phyloP scores from a whole-genome alignment of 768 basidiomycete species.

The Antrodiella citrinella region DNA sequence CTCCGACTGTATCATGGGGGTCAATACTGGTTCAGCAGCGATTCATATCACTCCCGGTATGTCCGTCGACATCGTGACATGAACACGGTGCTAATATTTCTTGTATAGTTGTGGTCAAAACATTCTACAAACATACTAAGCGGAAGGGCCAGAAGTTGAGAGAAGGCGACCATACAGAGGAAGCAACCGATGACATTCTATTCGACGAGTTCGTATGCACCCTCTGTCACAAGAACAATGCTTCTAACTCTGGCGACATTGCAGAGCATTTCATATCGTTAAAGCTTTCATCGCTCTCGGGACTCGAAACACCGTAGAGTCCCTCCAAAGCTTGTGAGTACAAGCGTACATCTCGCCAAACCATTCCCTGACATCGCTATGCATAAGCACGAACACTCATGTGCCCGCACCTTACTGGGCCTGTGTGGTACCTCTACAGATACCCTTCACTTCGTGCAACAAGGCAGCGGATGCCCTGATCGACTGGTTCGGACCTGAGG shows the following conservation, averaged over 20 bases:
- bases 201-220: slow-evolving; percentile 51
- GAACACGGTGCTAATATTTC: background rate
- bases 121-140: slow-evolving; percentile 40
- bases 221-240: background rate
- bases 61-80: slow-evolving; percentile 2
- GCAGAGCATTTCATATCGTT: slow-evolving; percentile 62
- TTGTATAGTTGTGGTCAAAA: slow-evolving; percentile 44
- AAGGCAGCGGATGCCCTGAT: slow-evolving; percentile 60
- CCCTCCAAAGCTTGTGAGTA: slow-evolving; percentile 56
- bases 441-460: slow-evolving; percentile 52
- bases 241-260: background rate
- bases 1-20: slow-evolving; percentile 31
- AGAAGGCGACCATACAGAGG: slow-evolving; percentile 25
- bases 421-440: slow-evolving; percentile 45
- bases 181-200: slow-evolving; percentile 53
- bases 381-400: slow-evolving; percentile 63
- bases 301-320: slow-evolving; percentile 60
- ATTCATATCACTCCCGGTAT: slow-evolving; percentile 45
- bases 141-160: slow-evolving; percentile 33
- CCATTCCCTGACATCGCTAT: background rate
- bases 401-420: slow-evolving; percentile 64
- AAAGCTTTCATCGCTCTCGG: slow-evolving; percentile 64
- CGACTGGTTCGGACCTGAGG: slow-evolving; percentile 63
- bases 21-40: slow-evolving; percentile 46
- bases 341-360: too few relatives aligned